A percentile compares a stretch with the other conserved stretches of the same genome.
Evolutionary conservation across 2,329 filamentous ascomycete species (phyloP).

Genomic region (Achaetomium macrosporum): DNA sequence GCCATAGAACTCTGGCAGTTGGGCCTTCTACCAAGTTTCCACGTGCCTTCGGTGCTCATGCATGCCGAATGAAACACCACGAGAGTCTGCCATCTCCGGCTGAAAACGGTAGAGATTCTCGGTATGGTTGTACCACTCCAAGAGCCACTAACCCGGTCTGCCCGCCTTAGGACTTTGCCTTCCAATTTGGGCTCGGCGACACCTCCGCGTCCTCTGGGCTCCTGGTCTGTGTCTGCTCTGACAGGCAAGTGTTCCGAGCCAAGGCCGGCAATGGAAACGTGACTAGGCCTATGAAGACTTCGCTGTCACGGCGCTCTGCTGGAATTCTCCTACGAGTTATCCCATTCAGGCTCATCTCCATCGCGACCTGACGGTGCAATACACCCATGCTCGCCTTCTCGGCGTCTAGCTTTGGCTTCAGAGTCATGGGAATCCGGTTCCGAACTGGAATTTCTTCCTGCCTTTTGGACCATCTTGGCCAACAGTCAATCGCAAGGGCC

Average conservation of each 20-base stretch:
- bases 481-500: too few species aligned
- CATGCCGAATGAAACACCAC: constrained; percentile 1
- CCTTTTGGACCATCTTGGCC: too few species aligned
- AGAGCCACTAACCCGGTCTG: not conserved
- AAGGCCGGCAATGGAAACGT: constrained; percentile 1
- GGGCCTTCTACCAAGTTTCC: constrained; percentile 11
- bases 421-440: too few species aligned
- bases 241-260: constrained; percentile 1
- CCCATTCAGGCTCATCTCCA: not conserved
- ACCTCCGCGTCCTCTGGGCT: not conserved
- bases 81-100: not conserved
- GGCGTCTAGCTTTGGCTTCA: too few species aligned
- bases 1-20: not conserved
- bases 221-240: not conserved
- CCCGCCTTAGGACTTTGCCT: constrained; percentile 1
- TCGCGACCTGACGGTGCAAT: not conserved
- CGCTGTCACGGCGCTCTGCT: not conserved
- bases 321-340: too few species aligned
- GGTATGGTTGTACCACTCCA: not conserved
- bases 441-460: too few species aligned
- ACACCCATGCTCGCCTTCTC: too few species aligned
- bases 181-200: constrained; percentile 6
- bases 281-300: not conserved
- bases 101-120: not conserved
- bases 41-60: constrained; percentile 1